Evolutionary conservation across 345 rosid genomes (phyloP), one percentile per base, ranked within the genome.

Genomic region (Dipteronia sinensis): DNA sequence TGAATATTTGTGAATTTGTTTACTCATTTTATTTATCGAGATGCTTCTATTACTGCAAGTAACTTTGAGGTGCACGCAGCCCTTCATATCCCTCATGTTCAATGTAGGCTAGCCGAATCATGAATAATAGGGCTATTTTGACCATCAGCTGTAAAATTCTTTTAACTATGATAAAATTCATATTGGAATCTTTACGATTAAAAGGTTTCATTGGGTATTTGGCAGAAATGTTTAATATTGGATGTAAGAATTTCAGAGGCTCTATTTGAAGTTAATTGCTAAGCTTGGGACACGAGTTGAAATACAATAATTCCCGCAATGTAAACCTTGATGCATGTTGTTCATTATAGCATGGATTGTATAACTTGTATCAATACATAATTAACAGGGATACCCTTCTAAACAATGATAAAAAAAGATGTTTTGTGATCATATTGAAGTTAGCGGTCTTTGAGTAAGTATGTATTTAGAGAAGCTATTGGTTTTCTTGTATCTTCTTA

Each of bases 11-110:
- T 31, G 47, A 34, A 11, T 59, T 46, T 29, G 19, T n/a, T 19
- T 31, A 23, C 70, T 61, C 40, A 27, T 20, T 40, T 13, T 55
- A 25, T 15, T 67, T 23, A 69, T 25, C 16, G 31, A 58, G 55
- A 40, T 62, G 58, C 77, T 63, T 74, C 7, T 63, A 22, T 23
- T 11, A 23, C 64, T 74, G 29, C 69, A 27, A 27, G 27, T 19
- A 27, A 64, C n/a, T 46, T 74, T 63, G 19, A 10, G 69, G 31
- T 15, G 49, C n/a, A n/a, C n/a, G n/a, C n/a, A n/a, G n/a, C 15
- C 53, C 38, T 6, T 47, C 34, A 22, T 40, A 3, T 38, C 11
- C 61, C 29, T 49, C 19, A 25, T 25, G 9, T 51, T 64, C 46
- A 1, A 59, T 73, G 20, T 19, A 63, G 19, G 34, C 44, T 17